These are phyloP conservation scores for Primulina eburnea DNA, from an alignment of 257 asterid genomes.

Conservation along the genomic window DNA sequence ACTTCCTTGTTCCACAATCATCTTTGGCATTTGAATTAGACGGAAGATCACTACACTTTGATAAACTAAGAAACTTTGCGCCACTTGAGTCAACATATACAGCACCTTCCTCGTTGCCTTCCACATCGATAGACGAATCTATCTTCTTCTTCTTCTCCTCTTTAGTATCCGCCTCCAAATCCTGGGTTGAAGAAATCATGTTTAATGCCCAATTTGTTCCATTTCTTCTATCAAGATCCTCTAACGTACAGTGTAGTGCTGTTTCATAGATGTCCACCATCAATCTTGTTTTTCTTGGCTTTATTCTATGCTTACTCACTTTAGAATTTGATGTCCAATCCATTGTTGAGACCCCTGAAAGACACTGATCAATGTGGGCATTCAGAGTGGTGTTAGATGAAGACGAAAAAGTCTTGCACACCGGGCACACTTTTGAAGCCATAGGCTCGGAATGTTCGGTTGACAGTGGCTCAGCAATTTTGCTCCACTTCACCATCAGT, in stretches of 20 bases:
- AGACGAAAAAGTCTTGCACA: slow-evolving; percentile 87
- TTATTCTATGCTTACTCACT: slow-evolving; percentile 65
- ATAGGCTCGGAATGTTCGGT: slow-evolving; percentile 60
- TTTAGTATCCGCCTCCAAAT: slow-evolving; percentile 33
- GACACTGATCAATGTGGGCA: slow-evolving; percentile 96
- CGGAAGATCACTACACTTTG: slow-evolving; percentile 48
- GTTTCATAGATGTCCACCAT: slow-evolving; percentile 77
- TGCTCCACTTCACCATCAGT: slow-evolving; percentile 48
- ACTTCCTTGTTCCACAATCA: slow-evolving; percentile 36
- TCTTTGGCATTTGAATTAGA: slow-evolving; percentile 28
- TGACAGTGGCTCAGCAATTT: slow-evolving; percentile 34
- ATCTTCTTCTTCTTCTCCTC: slow-evolving; percentile 30
- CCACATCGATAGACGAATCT: slow-evolving; percentile 30
- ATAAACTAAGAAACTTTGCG: slow-evolving; percentile 70
- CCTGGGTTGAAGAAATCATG: slow-evolving; percentile 36
- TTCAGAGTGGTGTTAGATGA: slow-evolving; percentile 94
- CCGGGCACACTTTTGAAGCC: slow-evolving; percentile 96
- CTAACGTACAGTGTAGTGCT: slow-evolving; percentile 65
- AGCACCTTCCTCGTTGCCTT: slow-evolving; percentile 51
- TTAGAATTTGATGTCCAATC: slow-evolving; percentile 45
- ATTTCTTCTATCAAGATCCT: slow-evolving; percentile 89
- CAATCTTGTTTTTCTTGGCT: slow-evolving; percentile 61
- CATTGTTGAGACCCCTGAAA: slow-evolving; percentile 58
- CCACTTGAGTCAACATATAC: slow-evolving; percentile 83
- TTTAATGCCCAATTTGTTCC: slow-evolving; percentile 76